phyloP scores from a whole-genome alignment of 768 basidiomycete species.

The Asterophora parasitica region DNA sequence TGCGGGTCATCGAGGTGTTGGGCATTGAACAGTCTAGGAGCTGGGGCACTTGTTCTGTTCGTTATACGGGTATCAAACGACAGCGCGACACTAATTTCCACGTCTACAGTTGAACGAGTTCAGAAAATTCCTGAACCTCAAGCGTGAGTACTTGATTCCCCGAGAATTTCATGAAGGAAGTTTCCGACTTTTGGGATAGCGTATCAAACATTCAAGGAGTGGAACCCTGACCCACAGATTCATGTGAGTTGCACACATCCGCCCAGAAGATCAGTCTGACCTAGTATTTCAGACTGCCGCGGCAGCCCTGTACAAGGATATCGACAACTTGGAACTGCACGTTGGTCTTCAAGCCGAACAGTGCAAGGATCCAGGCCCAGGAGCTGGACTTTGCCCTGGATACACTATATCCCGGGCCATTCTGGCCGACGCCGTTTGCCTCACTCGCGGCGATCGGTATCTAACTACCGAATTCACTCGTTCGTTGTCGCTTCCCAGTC shows the following conservation, averaged over 20 bases:
- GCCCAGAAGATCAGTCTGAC: not conserved
- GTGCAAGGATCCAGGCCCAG: conserved; percentile 55
- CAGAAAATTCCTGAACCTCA: conserved; percentile 64
- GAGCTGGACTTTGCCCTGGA: conserved; percentile 76
- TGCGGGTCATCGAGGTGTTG: conserved; percentile 66
- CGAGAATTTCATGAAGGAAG: not conserved
- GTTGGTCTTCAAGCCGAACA: conserved; percentile 75
- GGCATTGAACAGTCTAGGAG: conserved; percentile 60
- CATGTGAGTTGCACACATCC: conserved; percentile 31
- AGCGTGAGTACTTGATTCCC: conserved; percentile 42
- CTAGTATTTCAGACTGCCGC: conserved; percentile 47
- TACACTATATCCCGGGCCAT: conserved; percentile 86
- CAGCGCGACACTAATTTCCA: no score
- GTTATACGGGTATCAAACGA: conserved; percentile 14
- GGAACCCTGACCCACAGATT: conserved; percentile 62
- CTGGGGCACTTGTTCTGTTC: conserved; percentile 71
- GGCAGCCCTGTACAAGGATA: conserved; percentile 58
- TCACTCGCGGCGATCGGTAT: conserved; percentile 78
- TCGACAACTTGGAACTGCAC: conserved; percentile 78
- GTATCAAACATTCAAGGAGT: conserved; percentile 60
- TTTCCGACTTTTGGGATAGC: conserved; percentile 33
- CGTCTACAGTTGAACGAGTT: conserved; percentile 59
- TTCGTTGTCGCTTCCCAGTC: conserved; percentile 27
- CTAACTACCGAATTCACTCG: conserved; percentile 75
- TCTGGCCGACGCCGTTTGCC: conserved; percentile 69